A percentile compares a stretch with the other conserved stretches of the same genome.
These are phyloP conservation scores for Phoma sp. DNA, from an alignment of 2,329 filamentous ascomycete genomes.

Conservation along the genomic window DNA sequence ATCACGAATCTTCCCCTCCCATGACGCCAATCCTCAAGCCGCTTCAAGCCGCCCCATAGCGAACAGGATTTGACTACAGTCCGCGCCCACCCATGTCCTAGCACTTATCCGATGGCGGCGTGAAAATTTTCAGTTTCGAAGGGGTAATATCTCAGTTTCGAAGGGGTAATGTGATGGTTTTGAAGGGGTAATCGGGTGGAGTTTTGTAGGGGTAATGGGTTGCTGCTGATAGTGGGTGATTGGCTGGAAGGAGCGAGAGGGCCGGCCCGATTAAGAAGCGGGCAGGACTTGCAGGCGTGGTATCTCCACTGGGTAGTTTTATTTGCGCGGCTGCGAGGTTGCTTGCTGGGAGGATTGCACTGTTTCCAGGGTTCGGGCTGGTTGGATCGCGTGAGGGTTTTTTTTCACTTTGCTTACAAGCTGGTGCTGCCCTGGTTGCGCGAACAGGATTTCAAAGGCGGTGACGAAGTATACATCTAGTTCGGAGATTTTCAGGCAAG, in stretches of 20 bases:
- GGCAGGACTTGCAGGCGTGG: not conserved
- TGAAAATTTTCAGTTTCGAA: slow-evolving; percentile 46
- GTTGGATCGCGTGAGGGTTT: not conserved
- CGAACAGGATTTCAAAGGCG: not conserved
- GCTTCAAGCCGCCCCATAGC: not conserved
- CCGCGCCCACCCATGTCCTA: not conserved
- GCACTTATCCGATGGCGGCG: not conserved
- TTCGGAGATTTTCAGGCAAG: slow-evolving; percentile 8
- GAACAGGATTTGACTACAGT: too few species aligned
- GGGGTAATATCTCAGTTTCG: slow-evolving; percentile 39
- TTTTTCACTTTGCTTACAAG: not conserved
- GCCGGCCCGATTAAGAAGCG: slow-evolving; percentile 26
- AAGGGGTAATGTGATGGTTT: slow-evolving; percentile 30
- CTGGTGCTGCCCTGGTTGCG: too few species aligned
- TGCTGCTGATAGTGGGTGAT: slow-evolving; percentile 7
- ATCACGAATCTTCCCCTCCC: slow-evolving; percentile 3
- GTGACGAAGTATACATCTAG: not conserved
- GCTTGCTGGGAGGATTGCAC: too few species aligned
- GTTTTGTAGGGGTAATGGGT: slow-evolving; percentile 20
- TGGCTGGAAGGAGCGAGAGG: slow-evolving; percentile 7
- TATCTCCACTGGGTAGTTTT: not conserved
- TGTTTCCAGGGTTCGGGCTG: not conserved
- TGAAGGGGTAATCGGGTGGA: slow-evolving; percentile 38
- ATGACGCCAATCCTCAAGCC: slow-evolving; percentile 10
- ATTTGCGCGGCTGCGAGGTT: not conserved